Percentiles rank a stretch among this genome's conserved stretches.
Conservation (phyloP, 2,329 filamentous ascomycete genomes). For the Fusarium fujikuroi region DNA sequence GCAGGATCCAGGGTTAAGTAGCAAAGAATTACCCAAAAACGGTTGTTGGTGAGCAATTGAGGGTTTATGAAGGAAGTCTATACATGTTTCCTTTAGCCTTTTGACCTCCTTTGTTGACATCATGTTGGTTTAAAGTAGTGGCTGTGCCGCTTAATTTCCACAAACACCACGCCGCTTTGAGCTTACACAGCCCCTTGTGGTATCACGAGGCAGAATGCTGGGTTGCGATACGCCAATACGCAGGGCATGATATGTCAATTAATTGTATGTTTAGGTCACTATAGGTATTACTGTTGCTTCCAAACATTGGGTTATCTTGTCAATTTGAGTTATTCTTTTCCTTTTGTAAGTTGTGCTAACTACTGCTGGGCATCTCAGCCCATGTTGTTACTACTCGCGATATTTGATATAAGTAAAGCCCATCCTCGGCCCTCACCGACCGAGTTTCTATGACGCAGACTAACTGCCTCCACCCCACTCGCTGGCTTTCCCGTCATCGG, state of each 20-base stretch:
- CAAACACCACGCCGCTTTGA: constrained; percentile 30
- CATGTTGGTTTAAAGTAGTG: constrained; percentile 13
- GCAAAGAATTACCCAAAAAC: not conserved
- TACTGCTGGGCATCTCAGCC: not conserved
- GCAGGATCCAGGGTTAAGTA: constrained; percentile 2
- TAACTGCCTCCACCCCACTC: constrained; percentile 45
- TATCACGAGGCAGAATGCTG: constrained; percentile 2
- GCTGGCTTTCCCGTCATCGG: constrained; percentile 61
- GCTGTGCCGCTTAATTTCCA: constrained; percentile 26
- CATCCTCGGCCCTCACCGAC: constrained; percentile 15
- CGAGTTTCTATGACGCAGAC: not conserved
- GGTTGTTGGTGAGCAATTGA: not conserved
- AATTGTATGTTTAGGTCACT: not conserved
- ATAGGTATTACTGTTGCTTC: not conserved
- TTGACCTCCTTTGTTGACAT: constrained; percentile 8
- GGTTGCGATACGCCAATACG: not conserved
- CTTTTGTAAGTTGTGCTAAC: not conserved
- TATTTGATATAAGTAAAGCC: not conserved
- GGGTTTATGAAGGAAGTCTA: not conserved
- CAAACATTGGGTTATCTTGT: not conserved
- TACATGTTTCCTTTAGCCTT: not conserved
- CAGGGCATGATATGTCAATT: not conserved
- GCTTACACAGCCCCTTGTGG: constrained; percentile 19
- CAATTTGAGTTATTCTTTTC: not conserved
- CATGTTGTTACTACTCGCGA: not conserved